These are phyloP conservation scores for Chlamydomonas asymmetrica DNA, from an alignment of 139 green algal genomes.

Conservation along the genomic window DNA sequence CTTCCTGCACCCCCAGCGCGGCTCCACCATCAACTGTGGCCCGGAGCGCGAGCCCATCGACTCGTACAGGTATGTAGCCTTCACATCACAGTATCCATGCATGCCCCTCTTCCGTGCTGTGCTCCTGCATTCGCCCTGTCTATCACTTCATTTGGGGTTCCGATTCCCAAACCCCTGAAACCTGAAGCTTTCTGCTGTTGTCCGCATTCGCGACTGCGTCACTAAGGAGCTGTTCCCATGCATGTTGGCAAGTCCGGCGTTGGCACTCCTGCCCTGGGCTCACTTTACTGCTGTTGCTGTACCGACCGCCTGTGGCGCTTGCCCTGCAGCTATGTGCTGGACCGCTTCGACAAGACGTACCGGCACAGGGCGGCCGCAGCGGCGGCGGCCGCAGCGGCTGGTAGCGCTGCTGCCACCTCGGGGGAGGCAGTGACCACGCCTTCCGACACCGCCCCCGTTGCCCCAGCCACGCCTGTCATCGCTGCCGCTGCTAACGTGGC, in stretches of 20 bases:
- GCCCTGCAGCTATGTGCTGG: constrained; percentile 8
- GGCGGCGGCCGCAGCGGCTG: neutral
- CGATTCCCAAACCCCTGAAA: neutral
- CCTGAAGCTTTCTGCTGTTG: neutral
- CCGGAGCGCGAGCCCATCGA: neutral
- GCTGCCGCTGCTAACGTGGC: neutral
- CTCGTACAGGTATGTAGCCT: neutral
- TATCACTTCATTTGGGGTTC: neutral
- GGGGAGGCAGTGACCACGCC: neutral
- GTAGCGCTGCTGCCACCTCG: neutral
- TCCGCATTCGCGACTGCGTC: neutral
- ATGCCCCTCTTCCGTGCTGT: too few relatives aligned
- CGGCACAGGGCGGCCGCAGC: neutral
- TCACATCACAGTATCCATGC: neutral
- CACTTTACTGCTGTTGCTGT: neutral
- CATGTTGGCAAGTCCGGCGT: neutral
- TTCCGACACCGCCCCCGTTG: neutral
- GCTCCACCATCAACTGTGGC: constrained; percentile 5
- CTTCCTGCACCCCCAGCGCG: constrained; percentile 9
- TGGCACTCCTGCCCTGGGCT: neutral
- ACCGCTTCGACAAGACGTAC: constrained; percentile 9
- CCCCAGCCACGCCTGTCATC: neutral
- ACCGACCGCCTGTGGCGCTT: neutral
- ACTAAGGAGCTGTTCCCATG: neutral
- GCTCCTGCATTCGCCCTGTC: too few relatives aligned